These are phyloP conservation scores for Carnegiea gigantea DNA, from an alignment of 179 eudicot species.

Conservation along the genomic window DNA sequence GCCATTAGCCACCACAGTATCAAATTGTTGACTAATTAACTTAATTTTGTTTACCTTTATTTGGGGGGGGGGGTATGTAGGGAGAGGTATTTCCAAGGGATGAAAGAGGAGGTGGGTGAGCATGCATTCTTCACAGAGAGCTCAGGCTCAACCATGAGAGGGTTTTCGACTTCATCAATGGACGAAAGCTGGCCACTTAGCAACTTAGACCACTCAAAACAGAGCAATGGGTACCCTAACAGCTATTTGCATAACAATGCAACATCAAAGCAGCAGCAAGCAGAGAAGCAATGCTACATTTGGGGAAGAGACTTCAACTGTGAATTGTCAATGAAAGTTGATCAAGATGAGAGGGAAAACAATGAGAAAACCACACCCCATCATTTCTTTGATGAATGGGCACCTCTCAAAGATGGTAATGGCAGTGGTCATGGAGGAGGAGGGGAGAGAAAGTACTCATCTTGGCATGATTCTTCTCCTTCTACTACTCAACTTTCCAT, in stretches of 20 bases:
- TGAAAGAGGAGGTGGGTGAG: constrained; percentile 67
- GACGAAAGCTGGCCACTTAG: constrained; percentile 51
- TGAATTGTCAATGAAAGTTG: constrained; percentile 40
- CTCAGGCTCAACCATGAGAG: constrained; percentile 51
- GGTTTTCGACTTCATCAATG: constrained; percentile 37
- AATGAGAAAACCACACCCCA: constrained; percentile 61
- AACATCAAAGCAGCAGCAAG: constrained; percentile 23
- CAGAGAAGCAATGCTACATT: constrained; percentile 38
- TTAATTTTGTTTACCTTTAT: not conserved
- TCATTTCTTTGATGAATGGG: constrained; percentile 83
- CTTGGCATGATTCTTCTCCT: constrained; percentile 56
- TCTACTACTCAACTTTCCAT: constrained; percentile 87
- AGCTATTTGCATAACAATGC: constrained; percentile 29
- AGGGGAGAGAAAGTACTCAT: constrained; percentile 31
- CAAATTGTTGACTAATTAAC: no score
- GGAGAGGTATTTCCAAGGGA: constrained; percentile 51
- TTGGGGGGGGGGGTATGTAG: constrained; percentile 4
- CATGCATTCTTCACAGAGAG: constrained; percentile 61
- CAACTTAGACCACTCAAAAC: constrained; percentile 32
- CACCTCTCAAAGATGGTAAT: constrained; percentile 43
- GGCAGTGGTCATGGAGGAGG: constrained; percentile 16
- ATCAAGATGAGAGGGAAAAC: constrained; percentile 33
- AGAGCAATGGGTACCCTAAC: constrained; percentile 22
- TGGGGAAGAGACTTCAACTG: constrained; percentile 47
- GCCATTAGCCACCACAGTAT: no score